Percentiles rank a stretch among this genome's conserved stretches.
Evolutionary conservation across 306 rosid genomes (phyloP).

Genomic region (Acacia melanoxylon): DNA sequence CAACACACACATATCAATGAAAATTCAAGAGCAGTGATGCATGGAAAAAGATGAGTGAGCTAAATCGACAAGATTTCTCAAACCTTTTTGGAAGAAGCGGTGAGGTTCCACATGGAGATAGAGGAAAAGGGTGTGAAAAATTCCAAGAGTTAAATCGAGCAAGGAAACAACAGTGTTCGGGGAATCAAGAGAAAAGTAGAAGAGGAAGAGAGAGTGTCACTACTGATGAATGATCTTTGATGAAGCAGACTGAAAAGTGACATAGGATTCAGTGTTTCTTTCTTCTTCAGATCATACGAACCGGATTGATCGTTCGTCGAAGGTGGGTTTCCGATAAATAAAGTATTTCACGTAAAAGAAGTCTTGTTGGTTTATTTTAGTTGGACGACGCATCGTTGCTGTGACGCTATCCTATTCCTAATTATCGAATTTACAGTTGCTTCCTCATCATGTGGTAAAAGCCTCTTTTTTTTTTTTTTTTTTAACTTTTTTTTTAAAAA

Average conservation of each 20-base stretch:
- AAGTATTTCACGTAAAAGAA: background rate
- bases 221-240: background rate
- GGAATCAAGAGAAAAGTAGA: background rate
- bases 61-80: background rate
- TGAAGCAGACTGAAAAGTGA: background rate
- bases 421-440: too few species aligned
- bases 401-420: background rate
- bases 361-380: background rate
- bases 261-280: too few species aligned
- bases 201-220: background rate
- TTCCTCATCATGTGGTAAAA: too few species aligned
- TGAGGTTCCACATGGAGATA: background rate
- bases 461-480: too few species aligned
- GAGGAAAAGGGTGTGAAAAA: background rate
- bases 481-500: too few species aligned
- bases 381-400: background rate
- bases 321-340: too few species aligned
- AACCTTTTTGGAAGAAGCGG: background rate
- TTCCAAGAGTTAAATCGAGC: background rate
- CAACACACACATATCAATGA: background rate
- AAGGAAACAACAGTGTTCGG: background rate
- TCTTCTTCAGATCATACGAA: background rate
- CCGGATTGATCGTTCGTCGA: background rate
- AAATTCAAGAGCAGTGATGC: background rate
- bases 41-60: background rate